Base-by-base conservation (phyloP, 345 rosid species). In the Pelargonium nanum region DNA sequence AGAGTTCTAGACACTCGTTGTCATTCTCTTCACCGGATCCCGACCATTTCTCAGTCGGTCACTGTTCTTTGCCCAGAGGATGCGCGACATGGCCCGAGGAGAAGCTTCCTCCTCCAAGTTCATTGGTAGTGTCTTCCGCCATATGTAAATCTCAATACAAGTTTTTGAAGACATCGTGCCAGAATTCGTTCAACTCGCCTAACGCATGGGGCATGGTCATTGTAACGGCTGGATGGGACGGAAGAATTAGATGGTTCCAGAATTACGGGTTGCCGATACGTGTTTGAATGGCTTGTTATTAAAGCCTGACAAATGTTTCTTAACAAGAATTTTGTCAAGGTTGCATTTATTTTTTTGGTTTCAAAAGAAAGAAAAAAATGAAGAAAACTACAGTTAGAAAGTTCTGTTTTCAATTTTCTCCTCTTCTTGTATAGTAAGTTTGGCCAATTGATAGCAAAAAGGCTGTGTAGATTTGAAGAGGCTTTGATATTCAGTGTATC, bases 1-100 rank as follows among this genome's bases (percentile, higher is more conserved):
- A 40, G 48, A 40, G 76, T 54, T 34, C 69, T 16, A 77, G 77
- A 50, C 78, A 71, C 54, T 74, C 65, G 52, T 52, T 59, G 55
- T 59, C 65, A 30, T 70, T 64, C 24, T 74, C 83, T 19, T 70
- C 82, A 13, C 59, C 69, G n/a, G n/a, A n/a, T n/a, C n/a, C n/a
- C 0, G 93, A 86, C 54, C 80, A 81, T 67, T 81, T 81, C 68
- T 73, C 93, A 22, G 70, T 70, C 21, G 65, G 77, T 24, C 77
- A 76, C 1, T 78, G 75, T 6, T 77, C 80, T 25, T 55, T 75
- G 65, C 70, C 74, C 1, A 81, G 71, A 69, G 88, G 87, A 44
- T 68, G 83, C 0, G 82, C 78, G 2, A 89, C 94, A 10, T 89
- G 96, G 96, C 96, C 96, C 0, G 94, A 84, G 76, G 96, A 89